Percentiles rank a stretch among this genome's conserved stretches.
Conservation (phyloP, 1,284 basidiomycete genomes). For the Tylopilus sp. region DNA sequence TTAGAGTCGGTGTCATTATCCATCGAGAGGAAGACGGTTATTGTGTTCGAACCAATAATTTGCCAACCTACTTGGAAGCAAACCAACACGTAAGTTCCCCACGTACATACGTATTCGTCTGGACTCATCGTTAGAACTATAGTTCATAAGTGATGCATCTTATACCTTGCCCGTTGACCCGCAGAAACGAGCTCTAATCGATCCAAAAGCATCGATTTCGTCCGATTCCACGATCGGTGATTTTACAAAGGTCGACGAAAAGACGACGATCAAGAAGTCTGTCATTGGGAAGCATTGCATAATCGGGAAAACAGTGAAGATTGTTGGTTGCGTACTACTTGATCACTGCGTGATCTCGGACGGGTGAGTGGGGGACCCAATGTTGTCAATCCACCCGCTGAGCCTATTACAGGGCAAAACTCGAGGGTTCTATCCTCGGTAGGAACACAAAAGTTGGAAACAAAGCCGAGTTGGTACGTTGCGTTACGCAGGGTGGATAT, state of each 20-base stretch:
- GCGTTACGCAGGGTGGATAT: constrained; percentile 85
- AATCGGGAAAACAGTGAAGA: constrained; percentile 82
- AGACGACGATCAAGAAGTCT: constrained; percentile 81
- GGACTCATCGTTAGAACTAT: constrained; percentile 4
- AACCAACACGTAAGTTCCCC: constrained; percentile 61
- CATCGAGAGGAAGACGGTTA: constrained; percentile 55
- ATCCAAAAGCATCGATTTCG: constrained; percentile 80
- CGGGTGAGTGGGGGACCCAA: constrained; percentile 50
- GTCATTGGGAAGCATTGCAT: constrained; percentile 85
- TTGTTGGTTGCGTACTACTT: constrained; percentile 83
- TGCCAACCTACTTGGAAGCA: constrained; percentile 76
- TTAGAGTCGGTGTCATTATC: constrained; percentile 58
- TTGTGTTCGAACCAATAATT: constrained; percentile 78
- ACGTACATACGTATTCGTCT: neutral
- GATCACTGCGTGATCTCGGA: constrained; percentile 88
- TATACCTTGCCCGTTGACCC: constrained; percentile 57
- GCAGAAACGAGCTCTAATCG: constrained; percentile 60
- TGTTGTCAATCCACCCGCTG: neutral
- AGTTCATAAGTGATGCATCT: constrained; percentile 51
- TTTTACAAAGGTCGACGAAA: constrained; percentile 79
- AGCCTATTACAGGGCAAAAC: constrained; percentile 59
- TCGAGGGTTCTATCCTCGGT: constrained; percentile 87
- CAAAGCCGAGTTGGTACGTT: constrained; percentile 75
- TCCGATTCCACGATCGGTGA: constrained; percentile 79
- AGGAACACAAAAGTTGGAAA: constrained; percentile 76